Conservation (phyloP, 2,329 filamentous ascomycete species). For the Emericellopsis atlantica region DNA sequence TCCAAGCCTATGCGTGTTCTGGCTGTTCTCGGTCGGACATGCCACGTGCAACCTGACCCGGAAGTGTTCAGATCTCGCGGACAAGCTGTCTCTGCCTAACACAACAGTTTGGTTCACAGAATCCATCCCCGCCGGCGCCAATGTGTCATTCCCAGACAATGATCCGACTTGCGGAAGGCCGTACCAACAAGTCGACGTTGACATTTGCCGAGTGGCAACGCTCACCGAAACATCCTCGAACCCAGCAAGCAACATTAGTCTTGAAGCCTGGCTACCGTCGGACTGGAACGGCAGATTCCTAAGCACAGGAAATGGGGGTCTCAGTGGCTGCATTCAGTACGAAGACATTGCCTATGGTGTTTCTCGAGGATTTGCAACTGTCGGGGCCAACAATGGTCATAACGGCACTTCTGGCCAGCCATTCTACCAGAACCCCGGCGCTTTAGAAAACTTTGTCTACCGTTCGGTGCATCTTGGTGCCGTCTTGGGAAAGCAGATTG, state of each 20-base stretch:
- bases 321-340: conserved; percentile 34
- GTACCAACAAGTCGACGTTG: conserved; percentile 7
- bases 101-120: neutral
- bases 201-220: conserved; percentile 8
- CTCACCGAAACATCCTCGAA: conserved; percentile 14
- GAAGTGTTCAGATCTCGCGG: neutral
- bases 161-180: conserved; percentile 20
- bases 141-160: conserved; percentile 20
- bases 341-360: conserved; percentile 31
- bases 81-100: neutral
- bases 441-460: conserved; percentile 21
- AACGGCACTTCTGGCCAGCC: conserved; percentile 23
- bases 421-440: conserved; percentile 21
- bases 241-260: conserved; percentile 29
- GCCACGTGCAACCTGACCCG: neutral
- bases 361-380: conserved; percentile 28
- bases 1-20: neutral
- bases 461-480: conserved; percentile 31
- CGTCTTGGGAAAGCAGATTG: conserved; percentile 31
- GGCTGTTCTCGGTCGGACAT: neutral
- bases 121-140: conserved; percentile 24
- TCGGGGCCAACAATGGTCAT: conserved; percentile 38
- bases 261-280: conserved; percentile 34
- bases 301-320: conserved; percentile 33
- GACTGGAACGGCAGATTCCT: conserved; percentile 29